Base-by-base conservation (phyloP, 768 basidiomycete species). In the Gymnopilus junonius region DNA sequence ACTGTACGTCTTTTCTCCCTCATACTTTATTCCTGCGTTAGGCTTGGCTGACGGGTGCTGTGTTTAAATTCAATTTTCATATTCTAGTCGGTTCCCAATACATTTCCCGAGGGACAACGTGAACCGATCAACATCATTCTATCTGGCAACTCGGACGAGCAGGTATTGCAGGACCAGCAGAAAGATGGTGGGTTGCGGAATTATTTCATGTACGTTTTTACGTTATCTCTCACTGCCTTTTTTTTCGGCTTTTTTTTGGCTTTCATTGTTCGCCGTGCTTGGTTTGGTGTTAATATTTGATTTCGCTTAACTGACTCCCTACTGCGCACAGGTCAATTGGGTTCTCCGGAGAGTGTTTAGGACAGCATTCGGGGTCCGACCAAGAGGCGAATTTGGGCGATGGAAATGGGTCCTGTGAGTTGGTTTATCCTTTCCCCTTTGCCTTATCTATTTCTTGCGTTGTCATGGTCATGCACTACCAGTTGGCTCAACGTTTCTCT, bases 111-210 rank as follows among this genome's bases (percentile, higher is more conserved):
- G 46, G 93, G 91, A 7, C 87, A 91, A 53, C 93, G 93, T 35
- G 95, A 97, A 77, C 95, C 95, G 5, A 75, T 97, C 45, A 97
- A 97, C 69, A 80, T 82, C 58, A 92, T 97, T 69, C 77, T 97
- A 21, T 89, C 91, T 23, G 91, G 83, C 8, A 81, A 87, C 46
- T 97, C 95, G 3, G 91, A 94, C 68, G 63, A 81, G 3, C 79
- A 75, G 4, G 91, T 96, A 1, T 82, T 95, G 46, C 81, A 85
- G 23, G 85, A 89, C 66, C 77, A 79, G 15, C 72, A 85, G 67
- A 68, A 71, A 2, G 74, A 90, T 51, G 95, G 95, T 14, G 94
- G 95, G 3, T 76, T 95, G 55, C 80, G 86, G 39, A 97, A 95
- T 71, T 96, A 90, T 77, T 92, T 87, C 71, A 76, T 89, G 93